Base-by-base conservation (phyloP, 305 asterid genomes). In the Fraxinus floribunda region DNA sequence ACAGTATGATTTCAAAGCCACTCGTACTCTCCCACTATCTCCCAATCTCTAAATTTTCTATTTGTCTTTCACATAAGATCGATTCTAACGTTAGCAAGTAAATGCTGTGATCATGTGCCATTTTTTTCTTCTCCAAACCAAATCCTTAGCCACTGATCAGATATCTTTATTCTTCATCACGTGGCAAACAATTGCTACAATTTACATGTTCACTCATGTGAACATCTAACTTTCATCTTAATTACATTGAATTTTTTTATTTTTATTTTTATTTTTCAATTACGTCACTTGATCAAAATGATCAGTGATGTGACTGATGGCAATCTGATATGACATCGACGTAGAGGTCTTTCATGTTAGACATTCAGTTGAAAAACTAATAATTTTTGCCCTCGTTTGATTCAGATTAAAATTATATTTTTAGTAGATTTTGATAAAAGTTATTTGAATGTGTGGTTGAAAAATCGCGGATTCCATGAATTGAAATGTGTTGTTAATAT, bases 181-280 rank as follows among this genome's bases (percentile, higher is more conserved):
- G 87, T 83, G 88, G 35, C 86, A 75, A 20, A 55, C 78, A 82
- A 38, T 81, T 20, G 39, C 60, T 80, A 15, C 35, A 26, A 46
- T 77, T 79, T 76, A 74, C 81, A 81, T 78, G 83, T 83, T 78
- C 86, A 41, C 22, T 83, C 91, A 86, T 85, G 93, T 87, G 90
- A 86, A 2, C 32, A 26, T 76, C 16, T 72, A 71, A 88, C 64
- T 24, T 74, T 38, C 38, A 49, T 60, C 15, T 84, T 68, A 60
- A 6, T 20, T 13, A 13, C 4, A 44, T 44, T 44, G 55, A 41
- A 1, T 2, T 38, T 38, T 35, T 35, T 26, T 26, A 26, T 26
- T 32, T 32, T 32, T 32, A 32, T 32, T 32, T 32, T 32, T 30
- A 29, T 38, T 8, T 38, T 38, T 44, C 55, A 44, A 11, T 11